These are phyloP conservation scores for Alternaria sp. DNA, from an alignment of 2,329 filamentous ascomycete species.

Conservation along the genomic window DNA sequence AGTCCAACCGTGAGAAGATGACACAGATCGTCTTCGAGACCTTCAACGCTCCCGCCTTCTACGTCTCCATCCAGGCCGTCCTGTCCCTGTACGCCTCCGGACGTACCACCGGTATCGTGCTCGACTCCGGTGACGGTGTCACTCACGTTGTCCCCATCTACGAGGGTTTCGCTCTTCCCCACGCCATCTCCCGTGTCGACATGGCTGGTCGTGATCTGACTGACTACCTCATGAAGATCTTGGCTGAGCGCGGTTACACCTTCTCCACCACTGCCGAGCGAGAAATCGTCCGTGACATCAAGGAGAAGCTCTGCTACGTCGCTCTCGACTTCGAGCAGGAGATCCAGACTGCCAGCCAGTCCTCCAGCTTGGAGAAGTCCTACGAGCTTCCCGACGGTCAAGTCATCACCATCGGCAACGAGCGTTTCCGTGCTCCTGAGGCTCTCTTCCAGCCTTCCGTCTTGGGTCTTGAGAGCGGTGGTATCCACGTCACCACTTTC, in stretches of 20 bases:
- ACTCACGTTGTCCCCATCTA: conserved; percentile 99
- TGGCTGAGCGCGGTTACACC: conserved; percentile 98
- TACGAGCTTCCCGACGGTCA: conserved; percentile 99
- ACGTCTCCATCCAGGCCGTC: conserved; percentile 99
- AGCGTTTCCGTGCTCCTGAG: conserved; percentile 99
- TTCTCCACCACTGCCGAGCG: conserved; percentile 99
- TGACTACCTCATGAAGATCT: conserved; percentile 99
- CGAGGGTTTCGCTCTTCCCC: conserved; percentile 99
- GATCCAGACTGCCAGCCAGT: conserved; percentile 99
- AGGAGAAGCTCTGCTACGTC: conserved; percentile 99
- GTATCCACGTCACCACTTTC: conserved; percentile 99
- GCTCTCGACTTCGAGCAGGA: conserved; percentile 99
- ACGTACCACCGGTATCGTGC: conserved; percentile 99
- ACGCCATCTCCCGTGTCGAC: conserved; percentile 99
- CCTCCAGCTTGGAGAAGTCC: conserved; percentile 98
- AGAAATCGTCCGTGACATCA: conserved; percentile 99
- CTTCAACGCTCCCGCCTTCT: conserved; percentile 99
- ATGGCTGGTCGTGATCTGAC: conserved; percentile 99
- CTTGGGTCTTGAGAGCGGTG: conserved; percentile 95
- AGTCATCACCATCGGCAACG: conserved; percentile 99
- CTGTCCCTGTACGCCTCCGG: conserved; percentile 99
- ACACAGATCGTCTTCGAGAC: conserved; percentile 99
- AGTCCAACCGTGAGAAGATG: conserved; percentile 99
- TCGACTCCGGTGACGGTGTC: conserved; percentile 99
- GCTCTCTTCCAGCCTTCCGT: conserved; percentile 99